Base-by-base conservation (phyloP, 257 asterid genomes). In the Coffea eugenioides region DNA sequence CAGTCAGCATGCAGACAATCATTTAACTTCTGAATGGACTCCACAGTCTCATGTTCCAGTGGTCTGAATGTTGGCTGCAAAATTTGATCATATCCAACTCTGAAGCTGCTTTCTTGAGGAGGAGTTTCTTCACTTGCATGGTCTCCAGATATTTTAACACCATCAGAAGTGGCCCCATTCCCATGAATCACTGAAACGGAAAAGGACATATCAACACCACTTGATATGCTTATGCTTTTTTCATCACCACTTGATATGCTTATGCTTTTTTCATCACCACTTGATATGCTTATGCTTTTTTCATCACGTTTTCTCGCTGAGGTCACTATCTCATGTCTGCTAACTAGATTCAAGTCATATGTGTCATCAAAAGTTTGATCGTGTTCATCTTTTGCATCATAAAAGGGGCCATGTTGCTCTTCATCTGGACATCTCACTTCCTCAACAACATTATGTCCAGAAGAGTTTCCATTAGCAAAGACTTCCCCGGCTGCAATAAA, bases 351-450 rank as follows among this genome's bases (percentile, higher is more conserved):
- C 8, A 41, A 27, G 66, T 77, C 80, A 79, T 67, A 52, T 23
- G 82, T 65, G 80, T 85, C 89, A 78, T 72, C 65, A 48, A 81
- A 74, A 46, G 83, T 69, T 49, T 85, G 81, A 39, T 18, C 65
- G 25, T 78, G 74, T 45, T 79, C 88, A 75, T 78, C 83, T 82
- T 78, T 76, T 61, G 90, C 88, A 83, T 78, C 86, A 69, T 57
- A 73, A 43, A 62, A 71, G 34, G 82, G 56, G 78, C 56, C 86
- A 69, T 77, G 73, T 74, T 62, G 84, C 82, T 76, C 82, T 83
- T 80, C 89, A 82, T 82, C 75, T 34, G 76, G 80, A 52, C 12
- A 41, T 45, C 65, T 16, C 36, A 77, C n/a, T 41, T 79, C 69
- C 76, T 57, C 73, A 59, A 80, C 78, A 36, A 36, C 71, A 69